phyloP scores from a whole-genome alignment of 148 eudicot species.

The Camellia granthamiana region DNA sequence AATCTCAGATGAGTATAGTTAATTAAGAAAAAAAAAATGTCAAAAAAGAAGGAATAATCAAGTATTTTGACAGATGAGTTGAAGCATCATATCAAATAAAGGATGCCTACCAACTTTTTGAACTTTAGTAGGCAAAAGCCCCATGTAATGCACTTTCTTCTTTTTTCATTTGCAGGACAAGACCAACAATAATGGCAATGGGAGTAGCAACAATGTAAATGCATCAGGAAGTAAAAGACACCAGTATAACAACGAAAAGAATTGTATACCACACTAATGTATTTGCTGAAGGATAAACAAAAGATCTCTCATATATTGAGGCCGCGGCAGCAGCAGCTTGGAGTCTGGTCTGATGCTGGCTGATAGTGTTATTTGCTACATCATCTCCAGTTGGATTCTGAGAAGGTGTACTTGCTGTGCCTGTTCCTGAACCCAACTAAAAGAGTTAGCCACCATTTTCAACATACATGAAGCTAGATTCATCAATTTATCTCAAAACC shows the following conservation, averaged over 20 bases:
- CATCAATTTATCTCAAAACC: neutral
- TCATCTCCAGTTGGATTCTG: slow-evolving; percentile 49
- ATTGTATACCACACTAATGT: slow-evolving; percentile 58
- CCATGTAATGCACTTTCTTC: neutral
- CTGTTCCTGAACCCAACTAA: slow-evolving; percentile 33
- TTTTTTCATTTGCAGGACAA: slow-evolving; percentile 11
- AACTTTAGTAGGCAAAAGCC: neutral
- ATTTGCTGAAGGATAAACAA: slow-evolving; percentile 77
- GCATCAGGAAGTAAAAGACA: neutral
- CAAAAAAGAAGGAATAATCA: neutral
- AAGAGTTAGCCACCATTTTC: neutral
- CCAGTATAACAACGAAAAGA: neutral
- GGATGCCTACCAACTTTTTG: neutral
- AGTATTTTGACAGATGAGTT: neutral
- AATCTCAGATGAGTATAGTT: neutral
- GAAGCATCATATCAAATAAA: neutral
- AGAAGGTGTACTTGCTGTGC: slow-evolving; percentile 40
- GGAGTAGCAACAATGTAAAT: neutral
- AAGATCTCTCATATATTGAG: slow-evolving; percentile 75
- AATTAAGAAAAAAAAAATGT: neutral
- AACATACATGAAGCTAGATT: neutral
- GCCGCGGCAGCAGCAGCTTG: slow-evolving; percentile 98
- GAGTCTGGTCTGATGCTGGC: slow-evolving; percentile 64
- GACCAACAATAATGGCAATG: neutral
- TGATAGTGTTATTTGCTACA: slow-evolving; percentile 32